A percentile compares a stretch with the other conserved stretches of the same genome.
Conservation (phyloP, 371 early-diverging fungal species). For the Capniomyces stellatus region DNA sequence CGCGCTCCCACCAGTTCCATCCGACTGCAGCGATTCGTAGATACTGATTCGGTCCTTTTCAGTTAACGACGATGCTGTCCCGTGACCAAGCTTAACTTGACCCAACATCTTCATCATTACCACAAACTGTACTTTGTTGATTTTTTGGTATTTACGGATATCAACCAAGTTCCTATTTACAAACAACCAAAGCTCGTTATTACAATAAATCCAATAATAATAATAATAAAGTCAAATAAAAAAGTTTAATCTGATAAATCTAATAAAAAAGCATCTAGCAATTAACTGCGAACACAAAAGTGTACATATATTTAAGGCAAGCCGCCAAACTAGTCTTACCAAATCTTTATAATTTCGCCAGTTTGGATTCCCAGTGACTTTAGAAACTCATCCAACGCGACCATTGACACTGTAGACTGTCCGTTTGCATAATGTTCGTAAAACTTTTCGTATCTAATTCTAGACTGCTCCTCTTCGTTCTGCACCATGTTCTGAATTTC, state of each 20-base stretch:
- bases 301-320: too few species aligned
- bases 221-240: too few species aligned
- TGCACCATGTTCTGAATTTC: slow-evolving; percentile 14
- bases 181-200: too few species aligned
- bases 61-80: too few species aligned
- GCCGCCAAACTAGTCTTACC: slow-evolving; percentile 5
- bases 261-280: too few species aligned
- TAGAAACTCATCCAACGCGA: slow-evolving; percentile 19
- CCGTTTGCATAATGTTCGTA: neutral
- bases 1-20: too few species aligned
- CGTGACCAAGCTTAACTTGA: neutral
- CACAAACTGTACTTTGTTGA: neutral
- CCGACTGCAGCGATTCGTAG: neutral
- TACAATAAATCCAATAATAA: too few species aligned
- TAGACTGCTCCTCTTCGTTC: slow-evolving; percentile 14
- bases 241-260: too few species aligned
- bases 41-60: neutral
- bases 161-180: slow-evolving; percentile 10
- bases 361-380: slow-evolving; percentile 13
- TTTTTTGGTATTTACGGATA: slow-evolving; percentile 16
- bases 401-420: slow-evolving; percentile 9
- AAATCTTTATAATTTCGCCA: slow-evolving; percentile 9
- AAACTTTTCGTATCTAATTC: neutral
- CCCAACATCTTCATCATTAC: neutral
- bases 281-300: too few species aligned